Base-by-base conservation (phyloP, 108 stramenopile species). In the Fistulifera pelliculosa region DNA sequence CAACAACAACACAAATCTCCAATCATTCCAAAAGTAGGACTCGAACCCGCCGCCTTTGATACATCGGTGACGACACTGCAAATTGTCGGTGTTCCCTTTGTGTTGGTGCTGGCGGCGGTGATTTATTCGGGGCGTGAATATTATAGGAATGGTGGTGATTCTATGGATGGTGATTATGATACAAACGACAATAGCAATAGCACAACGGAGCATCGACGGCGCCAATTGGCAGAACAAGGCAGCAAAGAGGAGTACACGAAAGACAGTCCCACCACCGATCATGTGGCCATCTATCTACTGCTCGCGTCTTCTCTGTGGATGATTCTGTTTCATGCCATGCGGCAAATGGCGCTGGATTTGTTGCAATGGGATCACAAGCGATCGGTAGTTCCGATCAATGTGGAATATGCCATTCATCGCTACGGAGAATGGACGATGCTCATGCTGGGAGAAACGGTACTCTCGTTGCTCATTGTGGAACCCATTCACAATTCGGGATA, bases 361-460 rank as follows among this genome's bases (percentile, higher is more conserved):
- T 60, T 27, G 26, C 16, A 21, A 50, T 2, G 31, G 16, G 16
- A 58, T 38, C 49, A 18, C 17, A 65, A 43, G 7, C 27, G 60
- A 35, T 22, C 40, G 28, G 61, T 47, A 21, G 77, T 83, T 2
- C 81, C 81, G 11, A 66, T 80, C 60, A 78, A 85, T 48, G 60
- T 80, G 31, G 68, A 75, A 18, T 83, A 73, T 62, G 47, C 40
- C 44, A 81, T 80, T 27, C 86, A 87, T 66, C 69, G 86, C 2
- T 76, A 75, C 27, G 86, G 86, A 8, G 85, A 87, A 57, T 83
- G 75, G 78, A 74, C 52, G 25, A 76, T 87, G 79, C 57, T 87
- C 15, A 75, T 87, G 75, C 60, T 87, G 16, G 85, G 85, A 0
- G 85, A 87, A 50, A 60, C 61, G 35, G 53, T 87, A 14, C 40